Base-by-base conservation (phyloP, 805 yeast species). In the Myxozyma neotropica region DNA sequence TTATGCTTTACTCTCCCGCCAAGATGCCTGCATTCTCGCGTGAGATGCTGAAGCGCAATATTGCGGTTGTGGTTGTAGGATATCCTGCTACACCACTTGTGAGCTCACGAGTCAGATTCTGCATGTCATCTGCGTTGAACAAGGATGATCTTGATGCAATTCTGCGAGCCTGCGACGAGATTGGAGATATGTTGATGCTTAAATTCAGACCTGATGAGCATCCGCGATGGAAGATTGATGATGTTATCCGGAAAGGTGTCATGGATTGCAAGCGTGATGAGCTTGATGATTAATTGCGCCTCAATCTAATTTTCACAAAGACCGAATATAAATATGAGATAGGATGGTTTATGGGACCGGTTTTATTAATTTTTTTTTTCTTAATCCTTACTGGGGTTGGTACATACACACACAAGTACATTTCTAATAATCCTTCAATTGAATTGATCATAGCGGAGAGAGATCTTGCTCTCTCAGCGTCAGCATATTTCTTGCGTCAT, bases 11-110 rank as follows among this genome's bases (percentile, higher is more conserved):
- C 71, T 83, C 89, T 54, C 99, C 99, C 24, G 85, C 95, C 29
- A 93, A 92, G 72, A 90, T 94, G 96, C 95, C 96, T 26, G 91
- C 93, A 0, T 83, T 91, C 63, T 87, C 96, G 47, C 82, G 96
- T 72, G 82, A 84, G 81, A 81, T 93, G 80, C 82, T 87, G 68
- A 83, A 82, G 65, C 79, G 83, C 74, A 88, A 88, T 54, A 86
- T 94, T 61, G 99, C 99, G 2, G 92, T 93, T 50, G 99, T 94
- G 36, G 86, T 93, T 64, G 98, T 93, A 45, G 97, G 98, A 38
- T 94, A 94, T 72, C 99, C 99, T 10, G 99, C 99, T 0, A 93
- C 98, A 0, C 96, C 96, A 36, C 80, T 94, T 66, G 85, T 89
- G 44, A 83, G 91, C 38, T 88, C 96, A 4, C 84, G 99, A 76